Evolutionary conservation across 2,329 filamentous ascomycete species (phyloP).

Genomic region (Immersiporthe knoxdaviesiana): DNA sequence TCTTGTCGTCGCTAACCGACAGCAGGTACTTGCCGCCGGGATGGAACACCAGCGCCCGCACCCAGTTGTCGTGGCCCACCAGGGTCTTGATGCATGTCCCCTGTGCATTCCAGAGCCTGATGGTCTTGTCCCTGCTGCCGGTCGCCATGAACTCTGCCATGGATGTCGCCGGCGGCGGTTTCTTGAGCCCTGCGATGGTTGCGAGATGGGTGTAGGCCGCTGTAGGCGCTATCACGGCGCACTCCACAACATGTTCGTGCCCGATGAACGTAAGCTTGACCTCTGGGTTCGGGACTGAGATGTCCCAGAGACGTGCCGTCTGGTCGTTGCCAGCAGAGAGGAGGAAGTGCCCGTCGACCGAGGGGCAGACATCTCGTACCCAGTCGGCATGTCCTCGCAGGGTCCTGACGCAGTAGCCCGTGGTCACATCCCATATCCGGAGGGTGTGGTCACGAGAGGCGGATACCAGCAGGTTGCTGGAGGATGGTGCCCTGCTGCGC

Average conservation of each 20-base stretch:
- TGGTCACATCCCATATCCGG: constrained; percentile 90
- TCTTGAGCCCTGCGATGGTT: constrained; percentile 78
- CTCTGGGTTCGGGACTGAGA: constrained; percentile 69
- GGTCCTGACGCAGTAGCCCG: constrained; percentile 91
- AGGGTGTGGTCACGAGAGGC: constrained; percentile 85
- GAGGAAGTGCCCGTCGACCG: constrained; percentile 80
- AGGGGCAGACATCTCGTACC: constrained; percentile 87
- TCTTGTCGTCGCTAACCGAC: constrained; percentile 87
- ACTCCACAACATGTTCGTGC: constrained; percentile 85
- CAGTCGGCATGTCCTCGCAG: constrained; percentile 83
- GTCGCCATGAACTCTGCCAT: constrained; percentile 89
- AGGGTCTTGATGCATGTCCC: constrained; percentile 85
- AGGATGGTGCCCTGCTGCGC: constrained; percentile 75
- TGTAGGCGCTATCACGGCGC: constrained; percentile 83
- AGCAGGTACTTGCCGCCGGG: constrained; percentile 90
- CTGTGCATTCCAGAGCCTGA: constrained; percentile 84
- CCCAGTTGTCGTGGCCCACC: constrained; percentile 91
- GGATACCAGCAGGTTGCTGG: constrained; percentile 82
- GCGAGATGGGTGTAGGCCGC: constrained; percentile 78
- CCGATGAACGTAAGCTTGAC: constrained; percentile 79
- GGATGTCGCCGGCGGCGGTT: constrained; percentile 72
- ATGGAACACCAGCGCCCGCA: constrained; percentile 84
- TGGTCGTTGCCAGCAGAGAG: constrained; percentile 83
- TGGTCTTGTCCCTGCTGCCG: constrained; percentile 86
- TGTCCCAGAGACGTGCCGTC: constrained; percentile 83